These are phyloP conservation scores for Omphalotus guepiniiformis DNA, from an alignment of 768 basidiomycete species.

Conservation along the genomic window DNA sequence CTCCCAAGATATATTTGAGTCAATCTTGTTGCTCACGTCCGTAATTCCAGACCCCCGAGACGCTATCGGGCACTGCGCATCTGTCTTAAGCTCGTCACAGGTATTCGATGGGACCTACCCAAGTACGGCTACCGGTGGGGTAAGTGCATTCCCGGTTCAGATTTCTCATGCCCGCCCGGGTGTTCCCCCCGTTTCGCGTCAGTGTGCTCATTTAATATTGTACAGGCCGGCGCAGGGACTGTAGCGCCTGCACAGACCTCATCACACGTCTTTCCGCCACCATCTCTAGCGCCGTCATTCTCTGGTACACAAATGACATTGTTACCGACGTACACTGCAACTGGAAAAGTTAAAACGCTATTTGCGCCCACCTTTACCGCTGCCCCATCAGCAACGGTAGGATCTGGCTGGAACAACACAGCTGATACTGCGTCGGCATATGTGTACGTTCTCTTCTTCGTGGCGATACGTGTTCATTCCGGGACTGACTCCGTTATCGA, in stretches of 20 bases:
- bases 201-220: neutral
- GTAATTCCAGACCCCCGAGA: slow-evolving; percentile 38
- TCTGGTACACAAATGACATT: slow-evolving; percentile 47
- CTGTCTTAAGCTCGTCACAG: slow-evolving; percentile 31
- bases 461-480: neutral
- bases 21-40: neutral
- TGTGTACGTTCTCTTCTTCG: slow-evolving; percentile 32
- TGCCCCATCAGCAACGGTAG: slow-evolving; percentile 49
- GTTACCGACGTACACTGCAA: slow-evolving; percentile 70
- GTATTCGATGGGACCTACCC: slow-evolving; percentile 52
- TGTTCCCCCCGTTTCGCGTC: neutral
- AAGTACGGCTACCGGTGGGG: slow-evolving; percentile 69
- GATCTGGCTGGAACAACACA: slow-evolving; percentile 74
- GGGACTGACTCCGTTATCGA: neutral
- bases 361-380: slow-evolving; percentile 59
- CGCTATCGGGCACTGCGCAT: slow-evolving; percentile 40
- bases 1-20: too few relatives aligned
- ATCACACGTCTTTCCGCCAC: slow-evolving; percentile 61
- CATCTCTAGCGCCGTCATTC: slow-evolving; percentile 48
- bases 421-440: slow-evolving; percentile 57
- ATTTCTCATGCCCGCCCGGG: slow-evolving; percentile 1
- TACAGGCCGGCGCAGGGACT: slow-evolving; percentile 51
- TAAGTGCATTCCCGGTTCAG: slow-evolving; percentile 20
- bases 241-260: slow-evolving; percentile 49
- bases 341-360: slow-evolving; percentile 60